Evolutionary conservation across 1,139 yeast species (phyloP), one percentile per base, ranked within the genome.

Genomic region (Candida mesenterica): DNA sequence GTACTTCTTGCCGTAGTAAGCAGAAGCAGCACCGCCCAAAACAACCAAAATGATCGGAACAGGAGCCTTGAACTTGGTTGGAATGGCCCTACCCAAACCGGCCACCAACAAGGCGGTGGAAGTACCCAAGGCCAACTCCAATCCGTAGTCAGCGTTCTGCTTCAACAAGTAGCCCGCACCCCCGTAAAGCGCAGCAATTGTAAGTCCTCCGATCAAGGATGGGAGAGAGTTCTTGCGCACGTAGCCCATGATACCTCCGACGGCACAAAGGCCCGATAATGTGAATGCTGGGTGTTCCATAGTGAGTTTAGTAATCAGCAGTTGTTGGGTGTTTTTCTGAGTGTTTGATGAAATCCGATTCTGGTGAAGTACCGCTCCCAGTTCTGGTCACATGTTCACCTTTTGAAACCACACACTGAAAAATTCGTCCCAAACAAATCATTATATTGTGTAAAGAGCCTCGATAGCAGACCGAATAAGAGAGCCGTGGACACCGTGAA

Each of bases 211-310:
- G 30, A 80, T 62, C 38, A 89, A 69, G 0, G 96, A 88, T 15
- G 96, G 95, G 24, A 82, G 52, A 2, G 96, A 86, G 12, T 82
- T 76, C 53, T 83, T 83, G 48, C 85, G 83, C 68, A 72, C 55
- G 59, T 66, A 85, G 28, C 95, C 95, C 61, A 80, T 75, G 28
- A 77, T 45, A 31, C 95, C 95, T 36, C 95, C 95, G 41, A 76
- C 61, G 42, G 84, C 73, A 52, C 87, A 73, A 42, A 85, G 72
- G n/a, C 82, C 88, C 23, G 90, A 78, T 52, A 85, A 71, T 17
- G 92, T 79, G 50, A 69, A 79, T 36, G 90, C 79, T 42, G 92
- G 94, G 58, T 85, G 92, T 65, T 84, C 94, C 90, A 69, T 68
- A 33, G 36, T 30, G n/a, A 6, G 6, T 19, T n/a, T n/a, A n/a